Percentiles rank a stretch among this genome's conserved stretches.
Evolutionary conservation across 345 rosid genomes (phyloP).

Genomic region (Rhizophora mangle): DNA sequence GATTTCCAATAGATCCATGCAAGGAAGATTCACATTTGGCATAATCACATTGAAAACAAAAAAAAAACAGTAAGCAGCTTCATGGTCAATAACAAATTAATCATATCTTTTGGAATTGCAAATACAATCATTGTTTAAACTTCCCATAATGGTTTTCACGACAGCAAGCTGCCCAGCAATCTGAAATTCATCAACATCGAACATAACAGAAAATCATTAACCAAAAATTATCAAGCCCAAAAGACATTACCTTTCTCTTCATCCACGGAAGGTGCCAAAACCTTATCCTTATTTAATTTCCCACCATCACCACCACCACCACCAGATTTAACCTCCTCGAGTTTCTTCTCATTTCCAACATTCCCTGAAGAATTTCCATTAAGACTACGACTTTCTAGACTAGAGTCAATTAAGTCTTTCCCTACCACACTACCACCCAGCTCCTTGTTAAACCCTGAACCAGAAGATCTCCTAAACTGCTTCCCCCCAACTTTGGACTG

Average conservation of each 20-base stretch:
- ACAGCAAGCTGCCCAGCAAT: background rate
- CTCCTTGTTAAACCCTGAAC: constrained; percentile 40
- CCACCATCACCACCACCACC: constrained; percentile 16
- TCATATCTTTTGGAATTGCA: too few species aligned
- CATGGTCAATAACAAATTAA: background rate
- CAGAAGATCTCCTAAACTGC: constrained; percentile 52
- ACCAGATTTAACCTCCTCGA: constrained; percentile 36
- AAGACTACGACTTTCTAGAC: constrained; percentile 27
- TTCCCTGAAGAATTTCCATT: constrained; percentile 35
- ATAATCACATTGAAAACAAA: constrained; percentile 3
- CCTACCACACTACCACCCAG: constrained; percentile 35
- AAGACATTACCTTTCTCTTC: constrained; percentile 54
- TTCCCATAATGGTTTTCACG: background rate
- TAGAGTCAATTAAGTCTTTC: constrained; percentile 41
- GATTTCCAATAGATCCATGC: background rate
- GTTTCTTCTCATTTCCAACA: constrained; percentile 23
- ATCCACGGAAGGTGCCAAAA: constrained; percentile 26
- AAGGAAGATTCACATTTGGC: constrained; percentile 14
- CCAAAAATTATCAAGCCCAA: background rate
- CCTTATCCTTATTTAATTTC: constrained; percentile 30
- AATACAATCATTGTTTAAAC: too few species aligned
- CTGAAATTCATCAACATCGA: background rate
- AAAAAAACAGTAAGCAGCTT: background rate
- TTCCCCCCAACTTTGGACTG: constrained; percentile 51
- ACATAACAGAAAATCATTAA: background rate